Conservation (phyloP, 2,329 filamentous ascomycete genomes). For the Chaetomium olivaceum region DNA sequence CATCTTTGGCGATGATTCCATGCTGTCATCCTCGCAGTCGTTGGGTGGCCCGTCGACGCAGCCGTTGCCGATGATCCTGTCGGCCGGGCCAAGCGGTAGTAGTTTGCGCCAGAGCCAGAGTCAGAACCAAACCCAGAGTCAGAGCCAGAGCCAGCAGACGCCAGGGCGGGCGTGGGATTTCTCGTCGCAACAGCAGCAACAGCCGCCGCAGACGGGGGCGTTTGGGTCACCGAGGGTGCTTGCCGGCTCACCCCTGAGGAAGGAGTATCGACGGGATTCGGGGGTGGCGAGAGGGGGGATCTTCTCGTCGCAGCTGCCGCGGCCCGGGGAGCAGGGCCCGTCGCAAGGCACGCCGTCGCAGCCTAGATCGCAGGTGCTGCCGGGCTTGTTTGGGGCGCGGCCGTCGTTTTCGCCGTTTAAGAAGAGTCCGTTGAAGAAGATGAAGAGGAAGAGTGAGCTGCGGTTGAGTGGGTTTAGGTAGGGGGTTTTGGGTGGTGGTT, state of each 20-base stretch:
- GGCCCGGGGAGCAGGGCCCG: neutral
- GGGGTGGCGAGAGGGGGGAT: neutral
- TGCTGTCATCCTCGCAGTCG: constrained; percentile 20
- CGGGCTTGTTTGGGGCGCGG: constrained; percentile 29
- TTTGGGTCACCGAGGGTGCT: constrained; percentile 23
- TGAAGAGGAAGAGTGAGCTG: constrained; percentile 28
- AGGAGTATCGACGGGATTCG: constrained; percentile 22
- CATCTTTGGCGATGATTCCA: constrained; percentile 24
- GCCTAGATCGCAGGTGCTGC: constrained; percentile 28
- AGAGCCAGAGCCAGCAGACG: constrained; percentile 10
- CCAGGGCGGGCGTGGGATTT: constrained; percentile 12
- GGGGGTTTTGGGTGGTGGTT: neutral
- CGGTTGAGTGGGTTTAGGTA: constrained; percentile 30
- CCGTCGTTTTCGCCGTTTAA: constrained; percentile 23
- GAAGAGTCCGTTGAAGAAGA: constrained; percentile 25
- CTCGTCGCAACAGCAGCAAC: constrained; percentile 11
- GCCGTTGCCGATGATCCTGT: constrained; percentile 16
- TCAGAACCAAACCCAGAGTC: constrained; percentile 1
- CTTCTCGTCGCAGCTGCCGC: constrained; percentile 1
- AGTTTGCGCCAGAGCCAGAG: neutral
- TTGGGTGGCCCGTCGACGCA: constrained; percentile 11
- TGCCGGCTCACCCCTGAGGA: constrained; percentile 22
- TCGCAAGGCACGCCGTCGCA: constrained; percentile 25
- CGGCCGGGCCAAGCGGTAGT: constrained; percentile 6
- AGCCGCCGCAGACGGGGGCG: neutral